These are phyloP conservation scores for Scutellaria minor DNA, from an alignment of 257 asterid species.

Conservation along the genomic window DNA sequence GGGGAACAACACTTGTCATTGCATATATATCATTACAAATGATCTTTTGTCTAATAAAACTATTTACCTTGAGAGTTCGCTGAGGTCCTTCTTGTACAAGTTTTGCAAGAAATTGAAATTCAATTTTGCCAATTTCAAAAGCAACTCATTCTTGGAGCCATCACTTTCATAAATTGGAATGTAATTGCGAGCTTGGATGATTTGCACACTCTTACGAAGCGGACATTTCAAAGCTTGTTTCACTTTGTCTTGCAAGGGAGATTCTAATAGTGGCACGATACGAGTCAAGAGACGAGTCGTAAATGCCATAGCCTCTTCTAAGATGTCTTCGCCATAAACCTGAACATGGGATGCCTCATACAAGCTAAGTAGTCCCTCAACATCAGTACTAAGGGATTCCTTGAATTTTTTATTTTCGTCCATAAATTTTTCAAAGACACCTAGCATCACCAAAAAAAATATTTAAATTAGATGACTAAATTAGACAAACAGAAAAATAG, in stretches of 20 bases:
- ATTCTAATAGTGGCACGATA: background rate
- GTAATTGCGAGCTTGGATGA: constrained; percentile 18
- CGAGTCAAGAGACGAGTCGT: constrained; percentile 19
- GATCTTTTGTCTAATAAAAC: too few species aligned
- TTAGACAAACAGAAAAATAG: too few species aligned
- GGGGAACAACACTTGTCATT: too few species aligned
- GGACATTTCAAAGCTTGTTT: constrained; percentile 30
- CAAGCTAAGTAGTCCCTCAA: constrained; percentile 39
- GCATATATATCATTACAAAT: too few species aligned
- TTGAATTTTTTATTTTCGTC: constrained; percentile 26
- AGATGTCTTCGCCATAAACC: constrained; percentile 39
- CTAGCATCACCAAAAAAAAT: background rate
- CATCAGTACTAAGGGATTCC: constrained; percentile 21
- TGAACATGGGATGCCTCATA: constrained; percentile 49
- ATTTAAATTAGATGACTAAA: too few species aligned
- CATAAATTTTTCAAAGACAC: constrained; percentile 30
- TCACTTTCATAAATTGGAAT: constrained; percentile 32
- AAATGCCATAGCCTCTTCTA: constrained; percentile 38
- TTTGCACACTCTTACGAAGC: constrained; percentile 20
- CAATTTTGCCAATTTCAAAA: constrained; percentile 29
- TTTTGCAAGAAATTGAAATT: constrained; percentile 39
- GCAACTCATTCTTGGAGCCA: background rate
- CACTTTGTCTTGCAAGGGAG: constrained; percentile 31
- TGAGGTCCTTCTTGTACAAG: constrained; percentile 41
- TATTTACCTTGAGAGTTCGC: constrained; percentile 26